Percentiles rank a stretch among this genome's conserved stretches.
Evolutionary conservation across 2,329 filamentous ascomycete species (phyloP).

Genomic region (Microdochium trichocladiopsis): DNA sequence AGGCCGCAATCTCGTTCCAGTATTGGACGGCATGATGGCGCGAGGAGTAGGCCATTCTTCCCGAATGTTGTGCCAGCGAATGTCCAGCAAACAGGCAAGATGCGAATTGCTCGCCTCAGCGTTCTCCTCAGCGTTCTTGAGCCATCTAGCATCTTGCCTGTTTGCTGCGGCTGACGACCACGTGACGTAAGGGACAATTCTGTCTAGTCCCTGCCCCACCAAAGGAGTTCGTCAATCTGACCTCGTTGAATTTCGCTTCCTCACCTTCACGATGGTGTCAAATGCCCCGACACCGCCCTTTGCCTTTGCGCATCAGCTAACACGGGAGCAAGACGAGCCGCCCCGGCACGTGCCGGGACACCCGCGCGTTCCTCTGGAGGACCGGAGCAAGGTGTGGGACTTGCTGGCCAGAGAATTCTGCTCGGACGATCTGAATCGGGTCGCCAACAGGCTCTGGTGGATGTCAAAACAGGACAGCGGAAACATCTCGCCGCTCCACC

Average conservation of each 20-base stretch:
- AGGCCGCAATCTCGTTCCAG: neutral
- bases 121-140: no score
- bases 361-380: conserved; percentile 2
- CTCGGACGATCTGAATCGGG: conserved; percentile 5
- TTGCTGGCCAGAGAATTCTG: conserved; percentile 5
- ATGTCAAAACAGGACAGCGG: conserved; percentile 8
- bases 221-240: neutral
- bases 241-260: neutral
- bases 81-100: neutral
- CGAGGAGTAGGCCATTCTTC: neutral
- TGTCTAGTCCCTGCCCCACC: neutral
- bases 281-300: conserved; percentile 1
- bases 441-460: conserved; percentile 4
- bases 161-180: neutral
- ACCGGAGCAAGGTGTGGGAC: neutral
- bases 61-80: neutral
- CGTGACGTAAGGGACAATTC: neutral
- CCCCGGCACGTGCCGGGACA: conserved; percentile 4
- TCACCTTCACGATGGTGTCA: conserved; percentile 1
- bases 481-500: conserved; percentile 18
- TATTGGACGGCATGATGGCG: neutral
- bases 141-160: no score
- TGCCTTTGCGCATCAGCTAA: conserved; percentile 3
- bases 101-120: neutral
- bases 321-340: neutral